phyloP scores from a whole-genome alignment of 1,284 basidiomycete species.

The Kalmanozyma brasiliensis region DNA sequence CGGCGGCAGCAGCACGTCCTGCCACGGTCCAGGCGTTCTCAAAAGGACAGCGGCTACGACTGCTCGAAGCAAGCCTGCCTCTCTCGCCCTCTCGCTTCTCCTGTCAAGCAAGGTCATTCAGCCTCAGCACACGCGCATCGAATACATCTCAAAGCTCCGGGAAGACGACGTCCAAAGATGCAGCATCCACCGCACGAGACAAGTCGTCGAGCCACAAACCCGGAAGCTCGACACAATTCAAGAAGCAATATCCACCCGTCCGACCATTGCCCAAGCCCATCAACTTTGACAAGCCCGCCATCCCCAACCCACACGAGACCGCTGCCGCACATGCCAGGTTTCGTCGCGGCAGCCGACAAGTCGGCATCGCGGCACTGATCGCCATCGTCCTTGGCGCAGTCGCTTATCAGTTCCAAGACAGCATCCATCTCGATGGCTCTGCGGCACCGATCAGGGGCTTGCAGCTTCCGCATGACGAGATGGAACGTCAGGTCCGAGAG shows the following conservation, averaged over 20 bases:
- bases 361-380: slow-evolving; percentile 10
- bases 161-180: slow-evolving; percentile 6
- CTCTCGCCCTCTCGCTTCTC: slow-evolving; percentile 2
- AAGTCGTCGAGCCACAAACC: slow-evolving; percentile 3
- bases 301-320: slow-evolving; percentile 62
- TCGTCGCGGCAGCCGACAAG: slow-evolving; percentile 36
- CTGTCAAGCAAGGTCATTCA: slow-evolving; percentile 12
- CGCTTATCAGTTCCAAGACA: slow-evolving; percentile 42
- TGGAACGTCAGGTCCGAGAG: slow-evolving; percentile 51
- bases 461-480: slow-evolving; percentile 51
- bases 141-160: slow-evolving; percentile 1
- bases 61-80: background rate
- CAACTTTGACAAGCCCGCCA: slow-evolving; percentile 64
- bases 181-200: background rate
- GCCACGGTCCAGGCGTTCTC: background rate
- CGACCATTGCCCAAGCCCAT: slow-evolving; percentile 52
- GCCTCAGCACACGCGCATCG: slow-evolving; percentile 2
- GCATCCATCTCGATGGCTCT: slow-evolving; percentile 51
- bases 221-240: slow-evolving; percentile 36
- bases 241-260: slow-evolving; percentile 60
- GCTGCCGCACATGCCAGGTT: slow-evolving; percentile 62
- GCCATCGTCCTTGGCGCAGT: slow-evolving; percentile 21
- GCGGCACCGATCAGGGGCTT: slow-evolving; percentile 31
- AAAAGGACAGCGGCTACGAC: background rate
- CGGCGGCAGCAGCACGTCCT: slow-evolving; percentile 5